Evolutionary conservation across 306 rosid genomes (phyloP).

Genomic region (Quercus parvula): DNA sequence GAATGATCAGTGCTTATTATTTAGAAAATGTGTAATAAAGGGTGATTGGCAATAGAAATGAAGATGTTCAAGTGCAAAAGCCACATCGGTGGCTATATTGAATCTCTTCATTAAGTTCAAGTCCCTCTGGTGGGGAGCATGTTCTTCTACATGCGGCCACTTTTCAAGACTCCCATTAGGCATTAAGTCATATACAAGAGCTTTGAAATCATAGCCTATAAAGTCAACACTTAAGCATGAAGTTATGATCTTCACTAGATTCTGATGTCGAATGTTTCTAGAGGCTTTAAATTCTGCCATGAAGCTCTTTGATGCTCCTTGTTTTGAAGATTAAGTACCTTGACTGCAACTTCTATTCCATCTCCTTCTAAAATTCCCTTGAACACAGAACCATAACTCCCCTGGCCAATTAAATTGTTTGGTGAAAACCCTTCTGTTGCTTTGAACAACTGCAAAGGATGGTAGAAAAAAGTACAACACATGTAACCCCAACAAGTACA

Average conservation of each 20-base stretch:
- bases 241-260: neutral
- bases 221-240: neutral
- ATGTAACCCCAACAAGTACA: neutral
- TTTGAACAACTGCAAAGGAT: neutral
- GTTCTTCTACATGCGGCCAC: neutral
- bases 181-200: neutral
- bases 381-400: neutral
- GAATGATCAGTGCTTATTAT: no score
- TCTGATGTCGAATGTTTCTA: no score
- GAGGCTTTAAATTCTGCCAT: neutral
- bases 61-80: slow-evolving; percentile 11
- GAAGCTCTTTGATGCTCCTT: neutral
- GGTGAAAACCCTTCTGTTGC: neutral
- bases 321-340: neutral
- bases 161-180: neutral
- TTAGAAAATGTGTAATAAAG: neutral
- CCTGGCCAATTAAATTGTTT: neutral
- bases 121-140: neutral
- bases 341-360: neutral
- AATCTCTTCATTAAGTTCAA: neutral
- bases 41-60: neutral
- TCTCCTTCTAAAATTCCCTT: neutral
- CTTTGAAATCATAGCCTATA: neutral
- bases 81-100: slow-evolving; percentile 9
- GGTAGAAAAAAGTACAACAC: neutral